A percentile compares a stretch with the other conserved stretches of the same genome.
These are phyloP conservation scores for Colletotrichum graminicola DNA, from an alignment of 2,329 filamentous ascomycete genomes.

Conservation along the genomic window DNA sequence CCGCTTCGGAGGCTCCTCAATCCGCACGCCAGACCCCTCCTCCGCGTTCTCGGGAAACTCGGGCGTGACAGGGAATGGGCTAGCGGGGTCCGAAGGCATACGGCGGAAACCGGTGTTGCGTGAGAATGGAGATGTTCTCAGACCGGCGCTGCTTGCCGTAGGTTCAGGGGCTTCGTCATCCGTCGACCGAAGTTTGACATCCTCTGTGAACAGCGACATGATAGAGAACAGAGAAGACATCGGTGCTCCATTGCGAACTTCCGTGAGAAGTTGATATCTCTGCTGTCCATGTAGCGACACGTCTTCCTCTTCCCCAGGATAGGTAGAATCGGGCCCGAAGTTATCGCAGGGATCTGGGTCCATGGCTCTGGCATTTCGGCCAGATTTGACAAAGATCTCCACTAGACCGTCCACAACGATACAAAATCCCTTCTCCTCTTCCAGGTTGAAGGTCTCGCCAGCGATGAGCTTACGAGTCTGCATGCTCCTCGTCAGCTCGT, in stretches of 20 bases:
- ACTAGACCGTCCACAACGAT: conserved; percentile 96
- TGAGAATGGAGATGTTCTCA: conserved; percentile 35
- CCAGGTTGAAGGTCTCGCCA: conserved; percentile 92
- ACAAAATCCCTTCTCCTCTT: conserved; percentile 98
- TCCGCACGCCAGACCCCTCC: conserved; percentile 26
- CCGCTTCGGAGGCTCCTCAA: conserved; percentile 33
- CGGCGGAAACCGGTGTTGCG: conserved; percentile 31
- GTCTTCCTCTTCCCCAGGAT: conserved; percentile 76
- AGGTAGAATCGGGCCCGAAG: conserved; percentile 57
- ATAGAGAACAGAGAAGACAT: conserved; percentile 99
- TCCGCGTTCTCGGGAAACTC: conserved; percentile 21
- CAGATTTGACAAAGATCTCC: conserved; percentile 97
- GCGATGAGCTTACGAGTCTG: conserved; percentile 97
- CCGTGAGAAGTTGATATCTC: conserved; percentile 93
- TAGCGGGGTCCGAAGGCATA: conserved; percentile 41
- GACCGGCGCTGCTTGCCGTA: conserved; percentile 15
- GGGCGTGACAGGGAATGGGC: conserved; percentile 34
- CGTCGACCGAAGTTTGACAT: conserved; percentile 83
- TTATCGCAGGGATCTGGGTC: conserved; percentile 51
- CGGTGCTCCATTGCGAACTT: conserved; percentile 96
- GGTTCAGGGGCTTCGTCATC: conserved; percentile 63
- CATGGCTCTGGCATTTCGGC: conserved; percentile 61
- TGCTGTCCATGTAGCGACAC: conserved; percentile 74
- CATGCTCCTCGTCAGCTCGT: conserved; percentile 97
- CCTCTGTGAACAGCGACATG: conserved; percentile 95